Conservation (phyloP, 352 stramenopile species). For the Elongisporangium senticosum region DNA sequence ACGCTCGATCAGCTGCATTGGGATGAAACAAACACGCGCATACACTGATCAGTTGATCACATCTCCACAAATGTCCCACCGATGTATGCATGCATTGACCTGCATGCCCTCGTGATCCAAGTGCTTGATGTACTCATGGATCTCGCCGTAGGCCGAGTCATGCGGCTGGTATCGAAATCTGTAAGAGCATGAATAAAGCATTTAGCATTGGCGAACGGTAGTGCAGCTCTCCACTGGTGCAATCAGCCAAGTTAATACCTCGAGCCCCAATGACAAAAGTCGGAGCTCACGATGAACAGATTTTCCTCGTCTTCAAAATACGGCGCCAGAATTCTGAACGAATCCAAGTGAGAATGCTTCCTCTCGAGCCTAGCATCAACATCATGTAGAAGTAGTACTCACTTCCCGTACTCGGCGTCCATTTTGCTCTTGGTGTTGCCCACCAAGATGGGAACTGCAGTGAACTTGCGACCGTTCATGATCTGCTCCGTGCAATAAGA, state of each 20-base stretch:
- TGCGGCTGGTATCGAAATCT: conserved; percentile 90
- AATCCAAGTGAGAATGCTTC: not conserved
- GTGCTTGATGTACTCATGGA: conserved; percentile 94
- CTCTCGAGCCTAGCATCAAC: not conserved
- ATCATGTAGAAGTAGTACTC: not conserved
- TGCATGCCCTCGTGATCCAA: conserved; percentile 90
- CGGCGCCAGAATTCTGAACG: conserved; percentile 78
- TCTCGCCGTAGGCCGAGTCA: conserved; percentile 80
- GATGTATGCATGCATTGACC: conserved; percentile 17
- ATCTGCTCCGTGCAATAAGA: conserved; percentile 21
- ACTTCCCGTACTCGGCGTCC: conserved; percentile 87
- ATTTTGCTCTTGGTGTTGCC: conserved; percentile 83
- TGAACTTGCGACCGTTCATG: conserved; percentile 76
- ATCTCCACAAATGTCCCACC: not conserved
- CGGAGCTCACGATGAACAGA: conserved; percentile 94
- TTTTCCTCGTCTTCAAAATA: conserved; percentile 91
- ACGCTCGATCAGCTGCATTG: conserved; percentile 81
- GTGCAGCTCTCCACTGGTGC: not conserved
- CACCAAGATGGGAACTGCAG: conserved; percentile 94
- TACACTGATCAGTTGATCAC: not conserved
- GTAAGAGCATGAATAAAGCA: not conserved
- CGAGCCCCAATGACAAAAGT: conserved; percentile 97
- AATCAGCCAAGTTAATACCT: conserved; percentile 22
- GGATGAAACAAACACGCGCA: not conserved
- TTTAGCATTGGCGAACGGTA: not conserved